Conservation (phyloP, 208 protist genomes). For the Angomonas ambiguus region DNA sequence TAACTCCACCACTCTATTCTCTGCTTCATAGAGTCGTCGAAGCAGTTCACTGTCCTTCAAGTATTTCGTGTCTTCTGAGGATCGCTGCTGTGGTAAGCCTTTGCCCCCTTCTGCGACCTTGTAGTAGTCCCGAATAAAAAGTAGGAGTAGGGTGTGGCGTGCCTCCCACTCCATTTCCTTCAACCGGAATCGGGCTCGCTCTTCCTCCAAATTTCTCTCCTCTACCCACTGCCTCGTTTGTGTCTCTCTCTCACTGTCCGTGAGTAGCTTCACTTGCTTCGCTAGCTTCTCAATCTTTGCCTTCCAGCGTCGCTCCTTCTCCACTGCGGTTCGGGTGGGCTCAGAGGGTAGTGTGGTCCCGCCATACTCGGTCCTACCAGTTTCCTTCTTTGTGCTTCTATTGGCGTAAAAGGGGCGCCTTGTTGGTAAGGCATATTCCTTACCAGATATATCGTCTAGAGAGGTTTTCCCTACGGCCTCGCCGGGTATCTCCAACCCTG, state of each 20-base stretch:
- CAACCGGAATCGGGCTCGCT: not conserved
- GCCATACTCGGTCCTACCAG: not conserved
- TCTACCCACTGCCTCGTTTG: too few relatives aligned
- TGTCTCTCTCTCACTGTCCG: too few relatives aligned
- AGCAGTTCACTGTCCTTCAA: slow-evolving; percentile 69
- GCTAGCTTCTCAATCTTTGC: not conserved
- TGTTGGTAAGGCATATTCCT: too few relatives aligned
- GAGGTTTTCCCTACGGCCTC: too few relatives aligned
- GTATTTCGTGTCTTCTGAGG: slow-evolving; percentile 9
- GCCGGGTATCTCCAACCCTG: not conserved
- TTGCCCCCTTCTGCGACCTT: not conserved
- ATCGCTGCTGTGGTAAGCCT: not conserved
- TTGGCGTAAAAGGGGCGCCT: not conserved
- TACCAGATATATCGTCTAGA: too few relatives aligned
- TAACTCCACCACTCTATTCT: slow-evolving; percentile 35
- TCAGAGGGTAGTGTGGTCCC: not conserved
- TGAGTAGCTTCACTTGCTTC: too few relatives aligned
- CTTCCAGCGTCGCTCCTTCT: not conserved
- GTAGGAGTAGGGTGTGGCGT: not conserved
- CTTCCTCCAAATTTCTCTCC: too few relatives aligned
- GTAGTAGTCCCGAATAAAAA: too few relatives aligned
- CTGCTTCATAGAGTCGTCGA: slow-evolving; percentile 42
- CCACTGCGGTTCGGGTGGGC: not conserved
- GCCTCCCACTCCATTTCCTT: not conserved
- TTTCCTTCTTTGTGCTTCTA: not conserved